Conservation (phyloP, 768 basidiomycete species). For the Pleurotus ostreatus region DNA sequence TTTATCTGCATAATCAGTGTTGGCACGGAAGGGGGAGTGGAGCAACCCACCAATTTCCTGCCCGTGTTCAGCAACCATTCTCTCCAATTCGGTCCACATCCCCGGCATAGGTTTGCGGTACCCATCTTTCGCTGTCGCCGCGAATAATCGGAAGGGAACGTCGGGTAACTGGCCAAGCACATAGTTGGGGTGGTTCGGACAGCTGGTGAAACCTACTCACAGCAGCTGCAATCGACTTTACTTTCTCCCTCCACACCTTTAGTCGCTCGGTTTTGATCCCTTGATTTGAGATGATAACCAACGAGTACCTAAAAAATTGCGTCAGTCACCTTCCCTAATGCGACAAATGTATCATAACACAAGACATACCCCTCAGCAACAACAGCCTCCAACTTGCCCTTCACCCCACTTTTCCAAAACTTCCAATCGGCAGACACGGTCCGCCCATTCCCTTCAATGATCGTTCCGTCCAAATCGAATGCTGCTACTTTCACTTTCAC, state of each 20-base stretch:
- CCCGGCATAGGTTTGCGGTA: slow-evolving; percentile 87
- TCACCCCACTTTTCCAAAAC: slow-evolving; percentile 73
- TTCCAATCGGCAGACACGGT: slow-evolving; percentile 40
- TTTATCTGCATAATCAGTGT: slow-evolving; percentile 44
- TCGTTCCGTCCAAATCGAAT: slow-evolving; percentile 85
- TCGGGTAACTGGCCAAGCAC: slow-evolving; percentile 50
- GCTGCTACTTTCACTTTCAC: slow-evolving; percentile 55
- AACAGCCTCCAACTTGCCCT: slow-evolving; percentile 55
- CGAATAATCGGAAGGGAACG: slow-evolving; percentile 75
- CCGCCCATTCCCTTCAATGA: slow-evolving; percentile 57
- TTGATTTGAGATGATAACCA: slow-evolving; percentile 85
- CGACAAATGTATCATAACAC: too few relatives aligned
- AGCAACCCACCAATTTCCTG: slow-evolving; percentile 56
- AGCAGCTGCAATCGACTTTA: slow-evolving; percentile 60
- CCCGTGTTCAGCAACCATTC: slow-evolving; percentile 52
- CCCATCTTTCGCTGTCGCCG: slow-evolving; percentile 68
- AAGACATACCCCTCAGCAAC: slow-evolving; percentile 46
- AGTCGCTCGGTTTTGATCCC: slow-evolving; percentile 42
- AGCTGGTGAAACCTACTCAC: slow-evolving; percentile 28
- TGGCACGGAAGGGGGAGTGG: not conserved
- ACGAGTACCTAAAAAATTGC: slow-evolving; percentile 45
- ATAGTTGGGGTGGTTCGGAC: not conserved
- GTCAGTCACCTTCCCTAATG: too few relatives aligned
- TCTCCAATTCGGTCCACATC: slow-evolving; percentile 76
- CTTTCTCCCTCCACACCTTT: slow-evolving; percentile 74